phyloP scores from a whole-genome alignment of 2,329 filamentous ascomycete genomes.

The Dactylellina sp. region DNA sequence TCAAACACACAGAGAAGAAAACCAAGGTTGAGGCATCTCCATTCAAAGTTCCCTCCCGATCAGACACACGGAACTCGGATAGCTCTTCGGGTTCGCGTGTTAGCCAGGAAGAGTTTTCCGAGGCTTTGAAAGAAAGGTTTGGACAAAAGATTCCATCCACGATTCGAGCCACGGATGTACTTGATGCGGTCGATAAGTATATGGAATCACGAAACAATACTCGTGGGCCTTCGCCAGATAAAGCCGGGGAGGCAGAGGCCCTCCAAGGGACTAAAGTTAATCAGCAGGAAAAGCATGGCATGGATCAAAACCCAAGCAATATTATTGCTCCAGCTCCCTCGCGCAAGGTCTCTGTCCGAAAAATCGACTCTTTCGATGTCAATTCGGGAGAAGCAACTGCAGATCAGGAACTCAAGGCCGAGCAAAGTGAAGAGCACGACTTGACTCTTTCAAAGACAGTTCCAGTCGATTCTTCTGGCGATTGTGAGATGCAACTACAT shows the following conservation, averaged over 20 bases:
- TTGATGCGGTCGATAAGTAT: slow-evolving; percentile 47
- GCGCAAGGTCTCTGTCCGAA: slow-evolving; percentile 35
- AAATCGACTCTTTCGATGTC: slow-evolving; percentile 12
- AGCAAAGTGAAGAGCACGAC: background rate
- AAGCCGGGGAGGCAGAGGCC: slow-evolving; percentile 1
- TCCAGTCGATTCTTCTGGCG: background rate
- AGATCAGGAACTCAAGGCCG: background rate
- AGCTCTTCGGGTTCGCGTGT: slow-evolving; percentile 47
- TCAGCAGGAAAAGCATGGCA: background rate
- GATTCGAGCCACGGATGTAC: slow-evolving; percentile 38
- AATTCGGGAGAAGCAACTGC: background rate
- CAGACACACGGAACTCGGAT: slow-evolving; percentile 41
- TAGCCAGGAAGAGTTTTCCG: slow-evolving; percentile 49
- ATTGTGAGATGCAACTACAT: background rate
- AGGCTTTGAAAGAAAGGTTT: slow-evolving; percentile 47
- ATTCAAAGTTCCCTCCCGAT: slow-evolving; percentile 12
- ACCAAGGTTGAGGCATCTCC: background rate
- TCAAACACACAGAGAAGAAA: background rate
- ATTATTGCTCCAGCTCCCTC: slow-evolving; percentile 55
- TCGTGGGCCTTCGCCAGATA: slow-evolving; percentile 32
- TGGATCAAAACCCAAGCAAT: slow-evolving; percentile 18
- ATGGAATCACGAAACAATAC: slow-evolving; percentile 43
- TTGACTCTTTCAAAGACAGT: no score
- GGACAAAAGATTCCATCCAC: slow-evolving; percentile 44
- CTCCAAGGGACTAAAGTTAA: background rate